Conservation (phyloP, 257 asterid genomes). For the Primulina tabacum region DNA sequence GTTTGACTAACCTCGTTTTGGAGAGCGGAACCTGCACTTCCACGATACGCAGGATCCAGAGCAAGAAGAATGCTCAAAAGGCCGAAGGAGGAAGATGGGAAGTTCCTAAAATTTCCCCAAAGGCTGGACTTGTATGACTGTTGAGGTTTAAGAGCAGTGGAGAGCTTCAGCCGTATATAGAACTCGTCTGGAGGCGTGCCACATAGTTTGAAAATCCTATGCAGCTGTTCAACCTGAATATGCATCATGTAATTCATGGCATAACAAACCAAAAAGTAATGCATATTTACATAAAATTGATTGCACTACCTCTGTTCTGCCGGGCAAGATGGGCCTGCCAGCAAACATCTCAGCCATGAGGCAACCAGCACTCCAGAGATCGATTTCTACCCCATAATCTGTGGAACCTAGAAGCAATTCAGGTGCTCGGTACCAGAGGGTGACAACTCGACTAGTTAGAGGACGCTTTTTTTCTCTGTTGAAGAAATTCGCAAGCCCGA, state of each 20-base stretch:
- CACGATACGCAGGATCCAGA: slow-evolving; percentile 58
- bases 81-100: slow-evolving; percentile 58
- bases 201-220: slow-evolving; percentile 70
- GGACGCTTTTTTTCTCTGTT: slow-evolving; percentile 48
- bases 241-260: slow-evolving; percentile 1
- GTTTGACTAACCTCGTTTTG: slow-evolving; percentile 41
- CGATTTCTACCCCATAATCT: slow-evolving; percentile 69
- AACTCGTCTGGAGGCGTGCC: slow-evolving; percentile 77
- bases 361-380: slow-evolving; percentile 91
- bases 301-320: slow-evolving; percentile 69
- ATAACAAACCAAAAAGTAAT: neutral
- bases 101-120: slow-evolving; percentile 47
- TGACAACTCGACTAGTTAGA: slow-evolving; percentile 74
- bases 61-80: slow-evolving; percentile 57
- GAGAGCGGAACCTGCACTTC: slow-evolving; percentile 60
- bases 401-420: slow-evolving; percentile 79
- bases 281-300: neutral
- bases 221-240: slow-evolving; percentile 73
- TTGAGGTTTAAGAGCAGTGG: slow-evolving; percentile 65
- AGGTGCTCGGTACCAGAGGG: slow-evolving; percentile 87
- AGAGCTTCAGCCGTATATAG: slow-evolving; percentile 48
- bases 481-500: slow-evolving; percentile 64
- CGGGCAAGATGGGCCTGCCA: slow-evolving; percentile 76
- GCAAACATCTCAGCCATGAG: slow-evolving; percentile 87
- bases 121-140: slow-evolving; percentile 50